Percentiles rank a stretch among this genome's conserved stretches.
Evolutionary conservation across 2,329 filamentous ascomycete genomes (phyloP).

Genomic region (Geosmithia flava): DNA sequence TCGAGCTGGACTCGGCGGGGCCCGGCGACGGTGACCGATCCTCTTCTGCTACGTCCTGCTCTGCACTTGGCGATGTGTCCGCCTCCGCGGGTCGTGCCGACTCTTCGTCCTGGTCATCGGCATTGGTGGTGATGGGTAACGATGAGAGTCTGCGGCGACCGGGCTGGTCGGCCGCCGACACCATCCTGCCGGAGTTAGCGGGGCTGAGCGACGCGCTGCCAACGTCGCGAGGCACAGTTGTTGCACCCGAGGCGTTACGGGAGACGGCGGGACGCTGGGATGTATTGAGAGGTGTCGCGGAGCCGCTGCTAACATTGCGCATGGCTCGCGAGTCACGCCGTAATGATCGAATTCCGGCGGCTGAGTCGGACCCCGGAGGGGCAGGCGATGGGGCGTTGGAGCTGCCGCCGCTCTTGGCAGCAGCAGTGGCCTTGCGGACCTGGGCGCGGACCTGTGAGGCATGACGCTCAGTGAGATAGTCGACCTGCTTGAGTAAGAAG

Average conservation of each 20-base stretch:
- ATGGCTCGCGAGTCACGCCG: constrained; percentile 43
- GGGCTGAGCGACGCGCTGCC: constrained; percentile 13
- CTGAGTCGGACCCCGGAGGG: constrained; percentile 30
- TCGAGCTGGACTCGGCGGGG: constrained; percentile 22
- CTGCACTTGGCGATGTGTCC: constrained; percentile 2
- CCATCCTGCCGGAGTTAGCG: not conserved
- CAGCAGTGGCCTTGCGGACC: constrained; percentile 62
- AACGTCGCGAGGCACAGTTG: constrained; percentile 23
- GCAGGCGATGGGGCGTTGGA: constrained; percentile 45
- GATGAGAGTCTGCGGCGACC: constrained; percentile 29
- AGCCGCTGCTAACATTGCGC: constrained; percentile 29
- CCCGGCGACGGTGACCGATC: constrained; percentile 18
- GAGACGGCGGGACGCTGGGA: constrained; percentile 31
- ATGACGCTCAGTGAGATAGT: constrained; percentile 86
- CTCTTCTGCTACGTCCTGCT: constrained; percentile 2
- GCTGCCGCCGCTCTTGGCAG: constrained; percentile 32
- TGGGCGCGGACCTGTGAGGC: constrained; percentile 82
- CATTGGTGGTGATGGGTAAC: constrained; percentile 21
- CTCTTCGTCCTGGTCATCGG: constrained; percentile 3
- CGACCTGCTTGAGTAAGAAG: constrained; percentile 86
- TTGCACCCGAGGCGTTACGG: constrained; percentile 35
- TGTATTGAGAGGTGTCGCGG: constrained; percentile 29
- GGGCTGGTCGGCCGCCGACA: constrained; percentile 11
- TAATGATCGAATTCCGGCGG: constrained; percentile 42
- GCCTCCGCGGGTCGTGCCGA: constrained; percentile 8